Evolutionary conservation across 331 rosid genomes (phyloP).

Genomic region (Malus hybrid): DNA sequence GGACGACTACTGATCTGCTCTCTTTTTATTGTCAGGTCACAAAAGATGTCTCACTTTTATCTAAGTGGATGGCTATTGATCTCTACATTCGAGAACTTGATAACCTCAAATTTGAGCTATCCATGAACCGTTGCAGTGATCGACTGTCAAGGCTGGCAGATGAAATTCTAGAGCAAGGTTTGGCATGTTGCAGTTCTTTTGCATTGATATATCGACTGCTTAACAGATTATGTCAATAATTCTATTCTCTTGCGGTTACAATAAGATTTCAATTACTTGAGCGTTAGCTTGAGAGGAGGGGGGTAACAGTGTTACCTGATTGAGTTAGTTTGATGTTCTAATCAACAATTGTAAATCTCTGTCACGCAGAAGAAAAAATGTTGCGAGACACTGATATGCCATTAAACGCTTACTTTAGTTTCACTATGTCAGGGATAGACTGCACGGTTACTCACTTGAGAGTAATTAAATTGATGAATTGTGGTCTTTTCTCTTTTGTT

Average conservation of each 20-base stretch:
- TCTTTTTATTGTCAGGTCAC: slow-evolving; percentile 58
- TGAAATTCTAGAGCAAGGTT: slow-evolving; percentile 72
- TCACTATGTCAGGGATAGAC: not conserved
- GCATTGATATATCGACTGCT: not conserved
- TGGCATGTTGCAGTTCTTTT: slow-evolving; percentile 13
- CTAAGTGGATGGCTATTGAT: slow-evolving; percentile 94
- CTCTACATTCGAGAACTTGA: slow-evolving; percentile 82
- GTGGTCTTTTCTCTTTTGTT: not conserved
- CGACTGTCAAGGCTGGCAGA: slow-evolving; percentile 54
- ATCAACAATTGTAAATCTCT: not conserved
- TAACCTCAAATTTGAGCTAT: slow-evolving; percentile 83
- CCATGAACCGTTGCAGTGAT: slow-evolving; percentile 84
- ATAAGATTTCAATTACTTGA: too few relatives aligned
- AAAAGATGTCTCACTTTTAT: slow-evolving; percentile 74
- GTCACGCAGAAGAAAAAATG: not conserved
- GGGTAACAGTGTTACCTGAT: not conserved
- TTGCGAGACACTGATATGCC: not conserved
- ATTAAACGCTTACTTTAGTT: not conserved
- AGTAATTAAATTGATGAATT: not conserved
- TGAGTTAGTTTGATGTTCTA: not conserved
- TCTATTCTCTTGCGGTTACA: too few relatives aligned
- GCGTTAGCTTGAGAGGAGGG: not conserved
- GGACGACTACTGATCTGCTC: not conserved
- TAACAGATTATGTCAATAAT: not conserved
- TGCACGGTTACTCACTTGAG: not conserved